phyloP scores from a whole-genome alignment of 108 stramenopile genomes.

The Poteriospumella lacustris region DNA sequence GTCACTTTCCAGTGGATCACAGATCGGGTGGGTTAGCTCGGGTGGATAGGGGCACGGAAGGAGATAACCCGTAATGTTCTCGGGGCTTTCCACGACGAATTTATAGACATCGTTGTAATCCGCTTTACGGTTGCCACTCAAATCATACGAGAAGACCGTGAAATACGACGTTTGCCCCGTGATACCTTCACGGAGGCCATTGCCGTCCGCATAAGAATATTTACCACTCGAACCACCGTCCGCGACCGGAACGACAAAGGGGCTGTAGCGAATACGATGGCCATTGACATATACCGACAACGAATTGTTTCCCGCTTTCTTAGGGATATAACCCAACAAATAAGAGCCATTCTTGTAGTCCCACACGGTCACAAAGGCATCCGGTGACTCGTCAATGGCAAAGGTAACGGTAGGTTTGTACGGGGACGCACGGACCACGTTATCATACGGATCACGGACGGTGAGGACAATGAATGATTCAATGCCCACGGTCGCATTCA shows the following conservation, averaged over 20 bases:
- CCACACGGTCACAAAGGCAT: not conserved
- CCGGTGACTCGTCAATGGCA: not conserved
- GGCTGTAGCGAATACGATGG: slow-evolving; percentile 53
- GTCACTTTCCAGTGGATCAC: not conserved
- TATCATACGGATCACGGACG: not conserved
- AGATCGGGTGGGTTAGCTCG: not conserved
- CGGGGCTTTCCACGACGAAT: not conserved
- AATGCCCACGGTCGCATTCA: not conserved
- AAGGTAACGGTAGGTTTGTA: not conserved
- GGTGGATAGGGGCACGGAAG: slow-evolving; percentile 11
- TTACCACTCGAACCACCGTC: slow-evolving; percentile 48
- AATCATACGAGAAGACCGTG: slow-evolving; percentile 16
- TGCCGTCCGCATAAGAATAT: slow-evolving; percentile 51
- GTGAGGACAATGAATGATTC: not conserved
- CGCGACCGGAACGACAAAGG: slow-evolving; percentile 53
- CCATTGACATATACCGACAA: slow-evolving; percentile 47
- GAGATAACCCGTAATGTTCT: slow-evolving; percentile 2
- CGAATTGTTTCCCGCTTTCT: slow-evolving; percentile 58
- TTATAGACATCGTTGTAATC: not conserved
- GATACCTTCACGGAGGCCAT: slow-evolving; percentile 51
- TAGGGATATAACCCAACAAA: slow-evolving; percentile 54
- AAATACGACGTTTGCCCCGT: slow-evolving; percentile 52
- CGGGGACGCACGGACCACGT: not conserved
- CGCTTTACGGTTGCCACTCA: not conserved
- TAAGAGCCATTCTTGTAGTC: slow-evolving; percentile 22